phyloP scores from a whole-genome alignment of 2,329 filamentous ascomycete species.

The Neurospora crassa region DNA sequence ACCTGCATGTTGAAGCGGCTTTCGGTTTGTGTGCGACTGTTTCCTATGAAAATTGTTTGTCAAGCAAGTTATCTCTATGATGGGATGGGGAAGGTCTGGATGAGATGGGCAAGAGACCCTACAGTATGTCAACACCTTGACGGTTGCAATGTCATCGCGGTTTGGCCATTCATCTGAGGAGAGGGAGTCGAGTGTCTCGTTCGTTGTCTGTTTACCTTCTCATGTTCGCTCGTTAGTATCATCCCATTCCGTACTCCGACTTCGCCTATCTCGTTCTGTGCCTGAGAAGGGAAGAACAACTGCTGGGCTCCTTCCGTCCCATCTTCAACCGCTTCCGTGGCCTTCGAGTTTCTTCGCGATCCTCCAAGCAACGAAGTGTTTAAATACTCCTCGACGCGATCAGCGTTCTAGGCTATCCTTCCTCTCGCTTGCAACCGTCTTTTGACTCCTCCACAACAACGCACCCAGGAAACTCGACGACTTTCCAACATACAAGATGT shows the following conservation, averaged over 20 bases:
- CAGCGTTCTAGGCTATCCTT: not conserved
- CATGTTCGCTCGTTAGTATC: not conserved
- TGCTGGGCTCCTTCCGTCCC: not conserved
- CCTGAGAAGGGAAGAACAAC: not conserved
- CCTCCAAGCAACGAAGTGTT: not conserved
- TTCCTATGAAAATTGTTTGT: not conserved
- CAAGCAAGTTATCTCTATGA: not conserved
- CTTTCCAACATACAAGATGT: constrained; percentile 45
- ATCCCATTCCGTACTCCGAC: not conserved
- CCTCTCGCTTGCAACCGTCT: not conserved
- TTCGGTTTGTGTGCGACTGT: not conserved
- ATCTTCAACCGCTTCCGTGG: not conserved
- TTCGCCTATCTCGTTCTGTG: not conserved
- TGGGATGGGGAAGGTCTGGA: not conserved
- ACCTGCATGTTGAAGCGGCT: not conserved
- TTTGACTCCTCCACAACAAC: not conserved
- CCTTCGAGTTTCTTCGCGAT: not conserved
- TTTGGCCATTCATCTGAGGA: not conserved
- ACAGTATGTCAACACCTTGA: not conserved
- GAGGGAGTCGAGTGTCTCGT: not conserved
- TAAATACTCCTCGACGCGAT: not conserved
- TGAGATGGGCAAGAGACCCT: not conserved
- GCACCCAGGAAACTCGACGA: not conserved
- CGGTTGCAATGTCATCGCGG: not conserved
- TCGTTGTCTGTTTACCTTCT: not conserved